phyloP scores from a whole-genome alignment of 345 rosid species.

The rapeseed (Brassica napus) region Da-Ae NC_063447.1:34217501-34218000 shows the following conservation, averaged over 20 bases:
- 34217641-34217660: background rate
- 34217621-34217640: background rate
- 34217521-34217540: background rate
- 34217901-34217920: background rate
- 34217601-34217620: slow-evolving; percentile 14
- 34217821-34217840: slow-evolving; percentile 5
- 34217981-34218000: background rate
- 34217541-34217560: background rate
- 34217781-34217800: background rate
- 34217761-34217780: background rate
- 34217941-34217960: background rate
- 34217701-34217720: background rate
- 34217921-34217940: slow-evolving; percentile 13
- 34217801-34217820: background rate
- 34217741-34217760: slow-evolving; percentile 14
- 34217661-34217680: background rate
- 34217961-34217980: background rate
- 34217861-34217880: background rate
- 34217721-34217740: slow-evolving; percentile 12
- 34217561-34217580: slow-evolving; percentile 34
- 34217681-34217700: slow-evolving; percentile 5
- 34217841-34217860: slow-evolving; percentile 6
- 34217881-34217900: background rate
- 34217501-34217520: slow-evolving; percentile 9
- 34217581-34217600: background rate